A percentile compares a stretch with the other conserved stretches of the same genome.
phyloP scores from a whole-genome alignment of 2,329 filamentous ascomycete genomes.

The Phialocephala sp. region DNA sequence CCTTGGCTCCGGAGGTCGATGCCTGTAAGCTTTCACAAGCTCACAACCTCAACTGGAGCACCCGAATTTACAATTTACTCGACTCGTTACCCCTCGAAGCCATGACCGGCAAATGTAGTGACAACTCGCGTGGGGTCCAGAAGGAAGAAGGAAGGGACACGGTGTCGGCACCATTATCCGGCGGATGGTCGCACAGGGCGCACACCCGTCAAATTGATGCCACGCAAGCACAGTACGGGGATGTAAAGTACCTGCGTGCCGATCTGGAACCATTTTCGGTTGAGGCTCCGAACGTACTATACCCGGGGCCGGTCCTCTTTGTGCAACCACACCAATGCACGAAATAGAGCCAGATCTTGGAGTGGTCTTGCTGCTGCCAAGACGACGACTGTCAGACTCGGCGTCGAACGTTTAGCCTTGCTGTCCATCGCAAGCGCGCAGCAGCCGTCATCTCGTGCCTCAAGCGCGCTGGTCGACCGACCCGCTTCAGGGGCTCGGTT shows the following conservation, averaged over 20 bases:
- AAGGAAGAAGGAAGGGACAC: background rate
- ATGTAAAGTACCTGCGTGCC: background rate
- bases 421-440: background rate
- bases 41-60: background rate
- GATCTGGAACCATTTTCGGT: background rate
- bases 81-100: background rate
- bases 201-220: too few relatives aligned
- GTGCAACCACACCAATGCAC: background rate
- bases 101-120: background rate
- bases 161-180: too few relatives aligned
- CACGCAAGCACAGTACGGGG: too few relatives aligned
- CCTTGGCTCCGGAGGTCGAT: slow-evolving; percentile 14
- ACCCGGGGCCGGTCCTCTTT: background rate
- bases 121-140: background rate
- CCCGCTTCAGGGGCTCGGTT: slow-evolving; percentile 1
- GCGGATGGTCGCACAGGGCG: too few relatives aligned
- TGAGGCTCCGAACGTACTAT: background rate
- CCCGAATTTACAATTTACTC: background rate
- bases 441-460: background rate
- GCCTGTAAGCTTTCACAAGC: background rate
- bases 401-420: background rate
- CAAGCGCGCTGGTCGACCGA: background rate
- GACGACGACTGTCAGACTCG: background rate
- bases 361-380: background rate
- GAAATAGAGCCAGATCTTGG: background rate